These are phyloP conservation scores for Micractinium sp. DNA, from an alignment of 139 green algal genomes.

Conservation along the genomic window DNA sequence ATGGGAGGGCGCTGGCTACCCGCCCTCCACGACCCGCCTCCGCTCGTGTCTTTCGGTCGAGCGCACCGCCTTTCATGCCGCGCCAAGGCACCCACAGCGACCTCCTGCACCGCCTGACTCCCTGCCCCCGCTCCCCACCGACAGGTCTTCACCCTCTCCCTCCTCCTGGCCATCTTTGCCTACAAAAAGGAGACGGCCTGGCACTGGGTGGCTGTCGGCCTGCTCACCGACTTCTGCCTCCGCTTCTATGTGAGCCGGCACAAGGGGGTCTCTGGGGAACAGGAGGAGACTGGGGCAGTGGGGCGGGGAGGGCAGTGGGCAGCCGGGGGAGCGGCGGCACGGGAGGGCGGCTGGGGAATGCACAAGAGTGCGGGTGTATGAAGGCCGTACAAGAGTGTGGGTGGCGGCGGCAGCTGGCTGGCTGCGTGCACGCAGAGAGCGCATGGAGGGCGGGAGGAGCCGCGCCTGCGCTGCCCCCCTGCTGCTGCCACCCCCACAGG, in stretches of 20 bases:
- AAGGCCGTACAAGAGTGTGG: too few relatives aligned
- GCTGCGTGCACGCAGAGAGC: too few relatives aligned
- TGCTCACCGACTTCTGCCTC: constrained; percentile 47
- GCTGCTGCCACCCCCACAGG: background rate
- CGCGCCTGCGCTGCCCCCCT: background rate
- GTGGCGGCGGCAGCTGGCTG: too few relatives aligned
- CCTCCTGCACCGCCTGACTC: background rate
- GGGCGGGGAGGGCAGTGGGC: too few relatives aligned
- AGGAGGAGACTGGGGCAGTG: background rate
- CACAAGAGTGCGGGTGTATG: too few relatives aligned
- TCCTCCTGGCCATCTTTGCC: constrained; percentile 40
- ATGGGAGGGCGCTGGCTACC: too few relatives aligned
- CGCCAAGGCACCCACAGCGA: background rate
- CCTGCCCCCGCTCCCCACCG: background rate
- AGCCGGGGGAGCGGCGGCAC: too few relatives aligned
- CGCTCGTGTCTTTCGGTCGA: too few relatives aligned
- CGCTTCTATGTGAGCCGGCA: constrained; percentile 47
- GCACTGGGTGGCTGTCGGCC: constrained; percentile 40
- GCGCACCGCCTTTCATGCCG: background rate
- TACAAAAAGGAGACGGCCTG: constrained; percentile 33
- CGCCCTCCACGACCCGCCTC: too few relatives aligned
- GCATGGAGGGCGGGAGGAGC: background rate
- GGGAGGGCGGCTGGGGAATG: too few relatives aligned
- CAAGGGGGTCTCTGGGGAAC: too few relatives aligned
- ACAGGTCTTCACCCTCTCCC: constrained; percentile 39